Conservation (phyloP, 164 flowering plant genomes). For the Aristolochia californica region DNA sequence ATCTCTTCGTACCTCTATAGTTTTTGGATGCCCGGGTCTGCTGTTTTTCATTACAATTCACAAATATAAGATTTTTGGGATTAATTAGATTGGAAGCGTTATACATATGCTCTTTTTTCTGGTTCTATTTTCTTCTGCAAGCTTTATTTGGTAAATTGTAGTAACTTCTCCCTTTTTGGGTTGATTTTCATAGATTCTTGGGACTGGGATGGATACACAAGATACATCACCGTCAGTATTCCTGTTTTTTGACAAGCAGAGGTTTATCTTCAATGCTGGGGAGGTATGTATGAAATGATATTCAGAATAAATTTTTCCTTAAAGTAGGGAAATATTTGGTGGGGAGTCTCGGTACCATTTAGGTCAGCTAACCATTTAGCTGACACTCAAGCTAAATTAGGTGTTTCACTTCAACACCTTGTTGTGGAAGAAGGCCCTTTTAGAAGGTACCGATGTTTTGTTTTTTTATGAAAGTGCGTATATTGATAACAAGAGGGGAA, state of each 20-base stretch:
- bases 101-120: neutral
- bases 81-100: neutral
- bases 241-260: constrained; percentile 88
- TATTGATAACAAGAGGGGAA: too few relatives aligned
- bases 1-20: too few relatives aligned
- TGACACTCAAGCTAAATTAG: too few relatives aligned
- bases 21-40: neutral
- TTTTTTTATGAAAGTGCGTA: too few relatives aligned
- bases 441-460: too few relatives aligned
- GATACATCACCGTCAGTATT: constrained; percentile 91
- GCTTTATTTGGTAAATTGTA: too few relatives aligned
- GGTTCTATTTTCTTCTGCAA: neutral
- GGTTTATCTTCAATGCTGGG: constrained; percentile 94
- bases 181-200: constrained; percentile 53
- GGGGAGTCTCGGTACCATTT: too few relatives aligned
- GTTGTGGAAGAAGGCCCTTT: too few relatives aligned
- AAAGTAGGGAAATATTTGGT: too few relatives aligned
- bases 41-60: neutral
- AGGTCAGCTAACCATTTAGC: too few relatives aligned
- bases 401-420: too few relatives aligned
- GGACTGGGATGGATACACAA: constrained; percentile 99
- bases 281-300: constrained; percentile 40
- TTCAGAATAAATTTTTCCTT: neutral
- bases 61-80: neutral
- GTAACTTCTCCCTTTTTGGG: neutral